Conservation (phyloP, 129 eudicot species). For the Flaveria linearis region DNA sequence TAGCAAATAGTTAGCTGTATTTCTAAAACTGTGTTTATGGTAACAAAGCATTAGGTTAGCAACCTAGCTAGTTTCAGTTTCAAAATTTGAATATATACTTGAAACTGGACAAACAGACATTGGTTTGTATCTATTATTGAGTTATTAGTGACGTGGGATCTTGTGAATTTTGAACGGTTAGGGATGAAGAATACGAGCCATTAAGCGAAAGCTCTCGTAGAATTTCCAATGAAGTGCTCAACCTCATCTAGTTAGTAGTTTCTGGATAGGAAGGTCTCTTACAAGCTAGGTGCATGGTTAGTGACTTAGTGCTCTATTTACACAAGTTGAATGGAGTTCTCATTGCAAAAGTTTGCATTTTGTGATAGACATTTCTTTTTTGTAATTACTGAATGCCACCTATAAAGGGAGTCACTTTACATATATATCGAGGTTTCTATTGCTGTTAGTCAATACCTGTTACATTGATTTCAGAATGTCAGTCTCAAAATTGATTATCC, state of each 20-base stretch:
- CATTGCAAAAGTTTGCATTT: background rate
- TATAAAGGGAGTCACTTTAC: background rate
- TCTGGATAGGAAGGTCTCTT: background rate
- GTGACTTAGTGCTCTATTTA: background rate
- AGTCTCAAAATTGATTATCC: background rate
- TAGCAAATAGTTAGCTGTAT: background rate
- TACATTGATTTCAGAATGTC: background rate
- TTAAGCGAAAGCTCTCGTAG: background rate
- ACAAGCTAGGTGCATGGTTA: background rate
- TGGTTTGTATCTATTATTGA: conserved; percentile 1
- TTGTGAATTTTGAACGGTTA: conserved; percentile 9
- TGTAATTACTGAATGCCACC: background rate
- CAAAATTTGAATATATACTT: background rate
- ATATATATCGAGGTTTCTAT: background rate
- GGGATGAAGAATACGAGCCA: conserved; percentile 11
- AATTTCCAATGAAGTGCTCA: background rate
- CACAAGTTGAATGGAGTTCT: background rate
- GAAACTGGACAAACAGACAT: background rate
- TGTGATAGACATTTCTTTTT: background rate
- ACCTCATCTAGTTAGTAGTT: background rate
- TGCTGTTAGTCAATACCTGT: background rate
- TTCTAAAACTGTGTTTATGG: background rate
- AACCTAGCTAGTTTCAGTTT: background rate
- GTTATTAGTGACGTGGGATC: conserved; percentile 10
- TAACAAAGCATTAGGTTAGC: background rate